Conservation (phyloP, 139 green algal species). For the Picochlorum sp. region DNA sequence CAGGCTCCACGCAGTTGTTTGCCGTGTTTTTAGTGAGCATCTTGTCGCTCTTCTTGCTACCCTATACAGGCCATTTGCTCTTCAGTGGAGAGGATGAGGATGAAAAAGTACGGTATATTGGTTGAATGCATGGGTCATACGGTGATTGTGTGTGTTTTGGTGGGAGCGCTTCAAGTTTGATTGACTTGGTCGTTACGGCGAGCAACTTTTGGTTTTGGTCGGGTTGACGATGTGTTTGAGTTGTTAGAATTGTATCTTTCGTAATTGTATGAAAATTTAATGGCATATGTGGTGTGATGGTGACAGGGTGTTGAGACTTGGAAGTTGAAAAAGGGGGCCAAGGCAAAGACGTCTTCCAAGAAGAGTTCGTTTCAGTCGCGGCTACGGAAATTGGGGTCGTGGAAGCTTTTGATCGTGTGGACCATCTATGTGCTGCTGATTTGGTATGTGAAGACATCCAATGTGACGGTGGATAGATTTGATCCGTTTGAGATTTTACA, state of each 20-base stretch:
- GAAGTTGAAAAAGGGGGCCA: slow-evolving; percentile 18
- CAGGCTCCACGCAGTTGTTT: slow-evolving; percentile 56
- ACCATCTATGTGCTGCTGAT: slow-evolving; percentile 16
- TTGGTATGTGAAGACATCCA: slow-evolving; percentile 9
- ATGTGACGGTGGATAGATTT: slow-evolving; percentile 49
- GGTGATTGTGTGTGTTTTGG: too few relatives aligned
- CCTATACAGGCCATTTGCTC: slow-evolving; percentile 61
- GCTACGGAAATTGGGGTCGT: neutral
- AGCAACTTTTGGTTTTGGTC: too few relatives aligned
- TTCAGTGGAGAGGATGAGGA: slow-evolving; percentile 24
- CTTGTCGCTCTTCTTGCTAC: slow-evolving; percentile 59
- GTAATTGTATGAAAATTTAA: neutral
- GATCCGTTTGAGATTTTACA: slow-evolving; percentile 86
- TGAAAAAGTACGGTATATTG: too few relatives aligned
- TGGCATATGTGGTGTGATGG: neutral
- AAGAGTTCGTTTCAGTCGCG: neutral
- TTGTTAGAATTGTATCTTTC: too few relatives aligned
- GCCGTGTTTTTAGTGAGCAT: slow-evolving; percentile 66
- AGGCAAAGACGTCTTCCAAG: neutral
- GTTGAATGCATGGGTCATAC: too few relatives aligned
- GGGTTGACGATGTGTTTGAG: too few relatives aligned
- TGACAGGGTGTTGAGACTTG: slow-evolving; percentile 16
- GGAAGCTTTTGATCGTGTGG: slow-evolving; percentile 16
- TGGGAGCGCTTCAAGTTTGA: too few relatives aligned
- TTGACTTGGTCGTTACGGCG: too few relatives aligned